These are phyloP conservation scores for Verbascum thapsus DNA, from an alignment of 257 asterid genomes.

Conservation along the genomic window DNA sequence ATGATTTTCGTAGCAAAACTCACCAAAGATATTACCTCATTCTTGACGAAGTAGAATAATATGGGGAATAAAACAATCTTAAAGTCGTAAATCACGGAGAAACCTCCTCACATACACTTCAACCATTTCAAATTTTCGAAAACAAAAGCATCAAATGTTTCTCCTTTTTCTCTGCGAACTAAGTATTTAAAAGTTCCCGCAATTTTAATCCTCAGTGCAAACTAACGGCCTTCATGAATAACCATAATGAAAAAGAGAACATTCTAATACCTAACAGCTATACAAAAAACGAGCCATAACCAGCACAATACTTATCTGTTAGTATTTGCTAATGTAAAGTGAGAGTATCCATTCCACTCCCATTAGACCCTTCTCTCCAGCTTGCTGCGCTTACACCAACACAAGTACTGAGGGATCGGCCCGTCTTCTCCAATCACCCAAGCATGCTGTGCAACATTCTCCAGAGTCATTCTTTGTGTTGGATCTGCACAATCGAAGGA, in stretches of 20 bases:
- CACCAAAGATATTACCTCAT: too few relatives aligned
- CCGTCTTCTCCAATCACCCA: conserved; percentile 86
- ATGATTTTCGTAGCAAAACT: conserved; percentile 37
- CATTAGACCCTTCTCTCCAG: conserved; percentile 27
- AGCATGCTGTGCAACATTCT: conserved; percentile 60
- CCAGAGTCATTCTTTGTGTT: conserved; percentile 66
- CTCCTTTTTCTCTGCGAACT: conserved; percentile 27
- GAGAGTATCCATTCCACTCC: conserved; percentile 33
- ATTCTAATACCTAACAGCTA: conserved; percentile 21
- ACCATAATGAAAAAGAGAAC: conserved; percentile 7
- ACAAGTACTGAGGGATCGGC: conserved; percentile 53
- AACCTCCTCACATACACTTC: neutral
- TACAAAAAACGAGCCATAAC: conserved; percentile 30
- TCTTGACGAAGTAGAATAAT: neutral
- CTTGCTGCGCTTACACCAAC: conserved; percentile 76
- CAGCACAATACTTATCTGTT: conserved; percentile 24
- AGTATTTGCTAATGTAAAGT: conserved; percentile 17
- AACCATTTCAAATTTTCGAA: neutral
- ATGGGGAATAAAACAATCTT: neutral
- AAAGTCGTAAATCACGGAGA: neutral
- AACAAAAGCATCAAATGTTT: conserved; percentile 15
- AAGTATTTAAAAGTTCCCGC: neutral
- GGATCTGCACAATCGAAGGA: conserved; percentile 60
- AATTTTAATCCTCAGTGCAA: conserved; percentile 8
- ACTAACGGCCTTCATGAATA: too few relatives aligned